phyloP scores from a whole-genome alignment of 2,329 filamentous ascomycete genomes.

The Colletotrichum salicis region DNA sequence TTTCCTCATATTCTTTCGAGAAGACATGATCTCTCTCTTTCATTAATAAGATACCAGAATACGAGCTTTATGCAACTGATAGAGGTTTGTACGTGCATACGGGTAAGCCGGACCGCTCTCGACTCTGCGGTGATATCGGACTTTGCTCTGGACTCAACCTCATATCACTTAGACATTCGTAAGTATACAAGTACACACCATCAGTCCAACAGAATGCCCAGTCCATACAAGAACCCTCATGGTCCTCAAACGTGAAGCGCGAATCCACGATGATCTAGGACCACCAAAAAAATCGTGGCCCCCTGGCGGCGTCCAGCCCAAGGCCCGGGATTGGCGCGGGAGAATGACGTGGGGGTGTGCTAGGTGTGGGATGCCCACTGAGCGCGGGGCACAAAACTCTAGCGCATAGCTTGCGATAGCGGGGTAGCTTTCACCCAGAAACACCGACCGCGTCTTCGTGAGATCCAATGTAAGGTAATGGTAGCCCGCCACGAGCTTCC shows the following conservation, averaged over 20 bases:
- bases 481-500: slow-evolving; percentile 24
- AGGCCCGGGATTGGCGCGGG: slow-evolving; percentile 30
- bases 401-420: slow-evolving; percentile 16
- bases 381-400: slow-evolving; percentile 28
- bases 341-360: slow-evolving; percentile 30
- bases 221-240: not conserved
- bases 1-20: too few species aligned
- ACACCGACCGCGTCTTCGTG: not conserved
- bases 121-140: not conserved
- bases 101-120: not conserved
- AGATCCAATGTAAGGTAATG: not conserved
- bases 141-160: not conserved
- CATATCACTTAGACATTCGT: not conserved
- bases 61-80: too few species aligned
- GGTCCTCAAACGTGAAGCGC: not conserved
- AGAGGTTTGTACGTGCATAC: not conserved
- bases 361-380: slow-evolving; percentile 8
- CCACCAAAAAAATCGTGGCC: not conserved
- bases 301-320: slow-evolving; percentile 7
- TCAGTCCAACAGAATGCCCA: not conserved
- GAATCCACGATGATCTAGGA: not conserved
- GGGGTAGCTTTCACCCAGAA: slow-evolving; percentile 26
- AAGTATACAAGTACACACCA: not conserved
- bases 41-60: too few species aligned
- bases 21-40: too few species aligned